Evolutionary conservation across 2,329 filamentous ascomycete species (phyloP).

Genomic region (Zasmidium angulare): DNA sequence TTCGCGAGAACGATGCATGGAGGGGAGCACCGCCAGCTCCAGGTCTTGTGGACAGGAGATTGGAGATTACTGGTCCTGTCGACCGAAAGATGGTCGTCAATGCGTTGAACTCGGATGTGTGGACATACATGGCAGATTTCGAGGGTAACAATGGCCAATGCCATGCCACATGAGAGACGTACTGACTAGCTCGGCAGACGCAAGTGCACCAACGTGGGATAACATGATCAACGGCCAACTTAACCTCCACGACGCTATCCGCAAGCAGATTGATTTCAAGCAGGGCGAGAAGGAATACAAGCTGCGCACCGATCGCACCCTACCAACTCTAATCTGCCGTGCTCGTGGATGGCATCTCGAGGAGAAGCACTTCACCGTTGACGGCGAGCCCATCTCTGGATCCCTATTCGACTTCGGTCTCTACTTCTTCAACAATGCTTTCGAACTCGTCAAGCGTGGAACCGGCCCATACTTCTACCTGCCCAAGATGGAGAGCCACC

Average conservation of each 20-base stretch:
- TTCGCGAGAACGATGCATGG: constrained; percentile 93
- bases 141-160: constrained; percentile 65
- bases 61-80: constrained; percentile 96
- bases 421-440: constrained; percentile 98
- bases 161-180: neutral
- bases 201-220: constrained; percentile 93
- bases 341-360: constrained; percentile 97
- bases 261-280: constrained; percentile 93
- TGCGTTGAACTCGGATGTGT: constrained; percentile 91
- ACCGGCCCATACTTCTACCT: constrained; percentile 96
- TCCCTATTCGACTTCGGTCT: constrained; percentile 95
- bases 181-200: constrained; percentile 61
- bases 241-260: constrained; percentile 94
- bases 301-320: constrained; percentile 82
- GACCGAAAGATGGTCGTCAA: constrained; percentile 99
- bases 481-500: constrained; percentile 93
- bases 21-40: constrained; percentile 88
- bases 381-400: constrained; percentile 91
- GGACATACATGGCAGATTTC: constrained; percentile 99
- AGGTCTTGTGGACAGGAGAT: constrained; percentile 85
- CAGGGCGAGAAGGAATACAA: constrained; percentile 95
- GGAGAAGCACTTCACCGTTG: constrained; percentile 96
- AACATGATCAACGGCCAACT: constrained; percentile 99
- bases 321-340: constrained; percentile 89
- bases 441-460: constrained; percentile 80